Evolutionary conservation across 805 yeast genomes (phyloP), one percentile per base, ranked within the genome.

Genomic region (Sugiyamaella floridensis): DNA sequence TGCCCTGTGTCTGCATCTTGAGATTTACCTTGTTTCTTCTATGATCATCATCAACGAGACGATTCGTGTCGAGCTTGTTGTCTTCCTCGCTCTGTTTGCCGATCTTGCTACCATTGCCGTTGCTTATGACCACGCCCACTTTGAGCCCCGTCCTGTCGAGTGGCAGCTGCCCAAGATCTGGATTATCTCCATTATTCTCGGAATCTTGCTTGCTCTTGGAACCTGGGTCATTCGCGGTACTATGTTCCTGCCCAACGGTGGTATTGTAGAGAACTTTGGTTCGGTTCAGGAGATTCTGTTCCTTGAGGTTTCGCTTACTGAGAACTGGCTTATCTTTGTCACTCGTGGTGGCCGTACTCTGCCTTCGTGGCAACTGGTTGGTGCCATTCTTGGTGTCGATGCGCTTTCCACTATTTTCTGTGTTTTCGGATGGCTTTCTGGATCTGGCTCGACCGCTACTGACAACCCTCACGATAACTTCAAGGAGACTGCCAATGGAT

Each of bases 321-420:
- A 89, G 80, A 89, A 89, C 80, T 89, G 97, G 97, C 82, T 89
- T 76, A 89, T 89, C 79, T 89, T 89, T 86, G 81, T 89, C 69
- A 89, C 97, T 69, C 85, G 97, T 81, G 96, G 96, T 72, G 96
- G 96, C 78, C 95, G 95, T 74, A 89, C 90, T 87, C 83, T 90
- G 92, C 97, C 97, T 79, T 85, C 95, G 49, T 89, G 96, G 96
- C 96, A 89, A 82, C 84, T 89, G 75, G 71, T 92, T 67, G 93
- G 89, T 80, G 97, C 97, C 71, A 95, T 89, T 67, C 79, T 87
- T 69, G 79, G 77, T 72, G 97, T 89, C 71, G 96, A 89, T 77
- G 77, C 88, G 79, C 76, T 89, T 67, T 92, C 97, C 63, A 88
- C 96, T 60, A 80, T 87, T 84, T 89, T 89, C 83, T 75, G 86